These are phyloP conservation scores for Fusarium continuum DNA, from an alignment of 2,329 filamentous ascomycete genomes.

Conservation along the genomic window DNA sequence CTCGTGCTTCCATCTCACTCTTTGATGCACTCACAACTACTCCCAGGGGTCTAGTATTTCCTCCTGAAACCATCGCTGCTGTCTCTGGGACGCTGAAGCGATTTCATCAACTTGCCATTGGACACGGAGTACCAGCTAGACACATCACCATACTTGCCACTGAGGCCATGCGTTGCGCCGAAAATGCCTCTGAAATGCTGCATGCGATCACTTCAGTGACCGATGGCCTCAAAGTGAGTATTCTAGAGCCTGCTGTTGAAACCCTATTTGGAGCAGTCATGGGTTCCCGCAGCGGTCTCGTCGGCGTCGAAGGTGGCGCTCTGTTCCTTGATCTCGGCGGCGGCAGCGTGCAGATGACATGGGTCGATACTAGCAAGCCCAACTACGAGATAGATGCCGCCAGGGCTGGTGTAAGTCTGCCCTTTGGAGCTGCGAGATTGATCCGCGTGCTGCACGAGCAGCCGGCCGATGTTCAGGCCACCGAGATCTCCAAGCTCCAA, in stretches of 20 bases:
- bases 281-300: slow-evolving; percentile 81
- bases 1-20: slow-evolving; percentile 82
- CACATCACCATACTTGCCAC: slow-evolving; percentile 84
- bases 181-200: slow-evolving; percentile 76
- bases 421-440: slow-evolving; percentile 69
- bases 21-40: slow-evolving; percentile 79
- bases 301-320: slow-evolving; percentile 67
- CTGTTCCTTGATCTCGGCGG: slow-evolving; percentile 90
- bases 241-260: slow-evolving; percentile 83
- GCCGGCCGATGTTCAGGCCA: slow-evolving; percentile 52
- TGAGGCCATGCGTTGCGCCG: slow-evolving; percentile 84
- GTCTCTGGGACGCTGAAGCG: slow-evolving; percentile 73
- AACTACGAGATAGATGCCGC: slow-evolving; percentile 65
- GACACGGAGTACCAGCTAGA: slow-evolving; percentile 70
- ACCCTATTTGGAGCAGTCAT: slow-evolving; percentile 80
- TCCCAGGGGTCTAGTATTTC: slow-evolving; percentile 54
- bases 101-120: slow-evolving; percentile 76
- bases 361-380: slow-evolving; percentile 60
- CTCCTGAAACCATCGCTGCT: slow-evolving; percentile 65
- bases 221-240: slow-evolving; percentile 71
- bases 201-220: slow-evolving; percentile 68
- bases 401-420: slow-evolving; percentile 64
- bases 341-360: slow-evolving; percentile 72
- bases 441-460: slow-evolving; percentile 58
- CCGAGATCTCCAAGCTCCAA: slow-evolving; percentile 64